Percentiles rank a stretch among this genome's conserved stretches.
Conservation (phyloP, 495 filamentous ascomycete species). For the Penicillium pancosmium region DNA sequence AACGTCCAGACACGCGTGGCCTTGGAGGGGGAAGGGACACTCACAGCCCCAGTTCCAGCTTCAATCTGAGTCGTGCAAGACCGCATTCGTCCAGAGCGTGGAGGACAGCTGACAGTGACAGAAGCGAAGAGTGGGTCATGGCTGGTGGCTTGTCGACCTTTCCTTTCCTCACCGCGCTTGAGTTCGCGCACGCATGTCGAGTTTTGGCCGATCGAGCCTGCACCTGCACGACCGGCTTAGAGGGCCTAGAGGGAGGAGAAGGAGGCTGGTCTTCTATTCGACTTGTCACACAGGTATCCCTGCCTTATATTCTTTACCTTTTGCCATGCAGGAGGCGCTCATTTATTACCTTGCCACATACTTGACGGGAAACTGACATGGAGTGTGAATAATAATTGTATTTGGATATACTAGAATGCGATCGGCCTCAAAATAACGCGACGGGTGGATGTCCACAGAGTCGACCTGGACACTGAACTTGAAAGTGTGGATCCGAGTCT, state of each 20-base stretch:
- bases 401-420: slow-evolving; percentile 27
- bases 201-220: slow-evolving; percentile 57
- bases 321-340: slow-evolving; percentile 11
- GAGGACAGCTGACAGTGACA: slow-evolving; percentile 16
- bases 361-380: background rate
- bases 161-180: slow-evolving; percentile 59
- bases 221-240: slow-evolving; percentile 21
- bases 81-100: slow-evolving; percentile 28
- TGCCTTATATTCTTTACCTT: slow-evolving; percentile 13
- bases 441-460: slow-evolving; percentile 23
- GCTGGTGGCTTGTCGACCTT: slow-evolving; percentile 34
- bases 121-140: slow-evolving; percentile 16
- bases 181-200: slow-evolving; percentile 65
- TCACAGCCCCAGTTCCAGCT: no score
- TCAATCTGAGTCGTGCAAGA: no score
- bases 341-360: slow-evolving; percentile 10
- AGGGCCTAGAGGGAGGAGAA: slow-evolving; percentile 7
- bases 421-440: slow-evolving; percentile 42
- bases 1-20: slow-evolving; percentile 2
- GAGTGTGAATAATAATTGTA: background rate
- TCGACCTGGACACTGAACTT: background rate
- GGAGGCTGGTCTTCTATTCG: slow-evolving; percentile 33
- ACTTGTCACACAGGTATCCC: slow-evolving; percentile 37
- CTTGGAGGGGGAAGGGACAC: background rate
- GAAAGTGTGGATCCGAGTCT: background rate